Conservation (phyloP, 139 green algal genomes). For the Penium margaritaceum region DNA sequence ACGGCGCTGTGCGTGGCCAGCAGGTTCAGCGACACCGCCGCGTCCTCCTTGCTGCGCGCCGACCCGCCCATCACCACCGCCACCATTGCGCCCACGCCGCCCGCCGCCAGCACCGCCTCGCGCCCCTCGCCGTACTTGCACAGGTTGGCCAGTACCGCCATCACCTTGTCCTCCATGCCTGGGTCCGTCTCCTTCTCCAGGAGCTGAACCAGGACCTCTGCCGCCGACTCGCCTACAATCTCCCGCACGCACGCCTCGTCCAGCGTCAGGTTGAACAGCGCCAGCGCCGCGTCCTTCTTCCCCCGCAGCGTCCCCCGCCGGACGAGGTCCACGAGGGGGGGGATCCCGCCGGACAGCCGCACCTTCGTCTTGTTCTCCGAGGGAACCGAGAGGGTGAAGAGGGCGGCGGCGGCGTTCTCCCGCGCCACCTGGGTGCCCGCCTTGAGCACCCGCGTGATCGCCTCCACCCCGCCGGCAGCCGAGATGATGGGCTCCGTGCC, state of each 20-base stretch:
- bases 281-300: constrained; percentile 38
- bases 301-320: constrained; percentile 7
- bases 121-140: constrained; percentile 20
- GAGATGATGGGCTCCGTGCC: not conserved
- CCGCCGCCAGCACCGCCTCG: constrained; percentile 21
- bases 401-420: constrained; percentile 40
- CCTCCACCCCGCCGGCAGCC: constrained; percentile 5
- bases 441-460: constrained; percentile 11
- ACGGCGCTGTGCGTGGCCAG: constrained; percentile 17
- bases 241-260: not conserved
- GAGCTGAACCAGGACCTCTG: constrained; percentile 16
- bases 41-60: constrained; percentile 27
- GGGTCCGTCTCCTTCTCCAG: constrained; percentile 5
- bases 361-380: constrained; percentile 33
- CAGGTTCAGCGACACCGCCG: constrained; percentile 15
- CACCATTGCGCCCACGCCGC: constrained; percentile 14
- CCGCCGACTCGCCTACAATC: constrained; percentile 22
- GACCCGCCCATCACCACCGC: constrained; percentile 30
- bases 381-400: constrained; percentile 36
- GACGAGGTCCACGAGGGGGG: constrained; percentile 17
- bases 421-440: constrained; percentile 8
- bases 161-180: constrained; percentile 30
- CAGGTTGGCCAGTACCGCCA: constrained; percentile 35
- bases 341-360: constrained; percentile 14
- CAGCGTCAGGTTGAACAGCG: constrained; percentile 39